phyloP scores from a whole-genome alignment of 495 filamentous ascomycete genomes.

The Glarea lozoyensis region DNA sequence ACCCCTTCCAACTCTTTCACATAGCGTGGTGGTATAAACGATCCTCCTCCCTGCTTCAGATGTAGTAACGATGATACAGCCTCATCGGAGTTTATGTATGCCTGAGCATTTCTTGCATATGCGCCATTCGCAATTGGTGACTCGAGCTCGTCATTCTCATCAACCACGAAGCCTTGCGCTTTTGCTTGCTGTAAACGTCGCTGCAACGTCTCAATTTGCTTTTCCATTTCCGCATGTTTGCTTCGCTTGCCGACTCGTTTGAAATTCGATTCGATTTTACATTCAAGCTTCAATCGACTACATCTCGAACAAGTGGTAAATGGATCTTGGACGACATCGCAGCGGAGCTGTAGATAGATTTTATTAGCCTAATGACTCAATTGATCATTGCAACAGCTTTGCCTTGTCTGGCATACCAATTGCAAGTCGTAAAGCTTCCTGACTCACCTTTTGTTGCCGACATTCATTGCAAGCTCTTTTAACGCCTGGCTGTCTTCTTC shows the following conservation, averaged over 20 bases:
- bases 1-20: conserved; percentile 62
- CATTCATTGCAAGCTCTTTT: conserved; percentile 94
- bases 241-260: conserved; percentile 87
- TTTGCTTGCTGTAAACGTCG: conserved; percentile 38
- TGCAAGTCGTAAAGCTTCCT: conserved; percentile 2
- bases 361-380: conserved; percentile 4
- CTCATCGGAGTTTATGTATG: conserved; percentile 74
- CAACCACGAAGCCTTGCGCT: conserved; percentile 37
- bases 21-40: conserved; percentile 33
- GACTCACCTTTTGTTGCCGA: conserved; percentile 81
- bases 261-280: conserved; percentile 91
- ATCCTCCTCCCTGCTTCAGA: conserved; percentile 51
- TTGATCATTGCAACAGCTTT: conserved; percentile 3
- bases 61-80: conserved; percentile 77
- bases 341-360: conserved; percentile 53
- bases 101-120: conserved; percentile 46
- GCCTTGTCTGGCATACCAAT: conserved; percentile 6
- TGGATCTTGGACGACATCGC: conserved; percentile 82
- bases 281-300: conserved; percentile 74
- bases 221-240: conserved; percentile 89
- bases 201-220: conserved; percentile 56
- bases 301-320: conserved; percentile 77
- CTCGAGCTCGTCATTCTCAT: conserved; percentile 46
- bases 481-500: conserved; percentile 60
- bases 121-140: conserved; percentile 48